phyloP scores from a whole-genome alignment of 176 grass and related monocot genomes.

The Tuctoria greenei region DNA sequence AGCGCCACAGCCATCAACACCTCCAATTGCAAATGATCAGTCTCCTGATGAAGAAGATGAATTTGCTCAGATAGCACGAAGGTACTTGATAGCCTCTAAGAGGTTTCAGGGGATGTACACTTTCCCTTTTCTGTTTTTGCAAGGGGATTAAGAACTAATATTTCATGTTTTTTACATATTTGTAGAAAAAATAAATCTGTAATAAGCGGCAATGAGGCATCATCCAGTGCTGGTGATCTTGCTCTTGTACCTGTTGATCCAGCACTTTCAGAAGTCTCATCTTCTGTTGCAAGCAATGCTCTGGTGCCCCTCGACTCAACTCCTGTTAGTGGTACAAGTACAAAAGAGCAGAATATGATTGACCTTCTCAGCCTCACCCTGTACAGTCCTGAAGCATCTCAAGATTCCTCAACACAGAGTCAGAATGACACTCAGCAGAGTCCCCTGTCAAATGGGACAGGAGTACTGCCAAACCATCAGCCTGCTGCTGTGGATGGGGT shows the following conservation, averaged over 20 bases:
- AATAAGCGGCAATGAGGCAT: slow-evolving; percentile 44
- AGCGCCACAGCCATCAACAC: slow-evolving; percentile 26
- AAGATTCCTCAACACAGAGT: slow-evolving; percentile 41
- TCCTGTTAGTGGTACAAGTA: slow-evolving; percentile 35
- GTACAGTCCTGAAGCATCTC: slow-evolving; percentile 50
- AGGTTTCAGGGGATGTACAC: background rate
- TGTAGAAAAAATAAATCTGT: slow-evolving; percentile 58
- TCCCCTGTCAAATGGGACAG: slow-evolving; percentile 30
- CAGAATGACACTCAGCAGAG: slow-evolving; percentile 33
- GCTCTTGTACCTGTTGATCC: slow-evolving; percentile 49
- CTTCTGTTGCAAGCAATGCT: slow-evolving; percentile 65
- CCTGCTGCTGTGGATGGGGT: slow-evolving; percentile 22
- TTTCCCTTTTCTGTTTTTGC: background rate
- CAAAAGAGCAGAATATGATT: slow-evolving; percentile 89
- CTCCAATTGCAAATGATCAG: slow-evolving; percentile 31
- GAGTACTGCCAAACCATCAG: slow-evolving; percentile 1
- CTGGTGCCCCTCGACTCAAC: slow-evolving; percentile 51
- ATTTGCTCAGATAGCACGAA: slow-evolving; percentile 81
- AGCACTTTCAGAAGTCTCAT: slow-evolving; percentile 44
- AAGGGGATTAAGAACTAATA: slow-evolving; percentile 1
- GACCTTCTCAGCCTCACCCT: slow-evolving; percentile 85
- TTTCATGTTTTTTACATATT: background rate
- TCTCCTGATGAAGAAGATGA: slow-evolving; percentile 54
- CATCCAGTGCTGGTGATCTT: slow-evolving; percentile 64
- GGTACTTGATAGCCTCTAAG: slow-evolving; percentile 44